Base-by-base conservation (phyloP, 305 asterid genomes). In the Rubia balearica region DNA sequence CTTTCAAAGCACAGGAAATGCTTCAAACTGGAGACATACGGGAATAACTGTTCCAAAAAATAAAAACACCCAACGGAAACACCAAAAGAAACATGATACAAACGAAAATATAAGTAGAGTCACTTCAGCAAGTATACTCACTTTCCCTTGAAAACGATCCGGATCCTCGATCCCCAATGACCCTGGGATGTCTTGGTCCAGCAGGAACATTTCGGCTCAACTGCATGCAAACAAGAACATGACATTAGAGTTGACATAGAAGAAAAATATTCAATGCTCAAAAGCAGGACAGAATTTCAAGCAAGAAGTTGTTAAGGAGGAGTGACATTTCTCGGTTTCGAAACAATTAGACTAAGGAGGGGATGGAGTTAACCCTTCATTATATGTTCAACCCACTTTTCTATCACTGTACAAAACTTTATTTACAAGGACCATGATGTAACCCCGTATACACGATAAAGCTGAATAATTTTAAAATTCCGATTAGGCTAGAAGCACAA, bases 91-190 rank as follows among this genome's bases (percentile, higher is more conserved):
- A 36, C 17, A 48, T 10, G 41, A 56, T n/a, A 57, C 8, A 36
- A 27, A 11, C 5, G n/a, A n/a, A 61, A 59, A 7, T 12, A 73
- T 69, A 72, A 51, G 72, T 63, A 75, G 30, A 62, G 14, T 36
- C 62, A 45, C 74, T 21, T 61, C 48, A 40, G 43, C n/a, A 60
- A 70, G 61, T 11, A 72, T 38, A 84, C 98, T 82, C 86, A 93
- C 97, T 93, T 82, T 93, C 97, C 77, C 98, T 88, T 8, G 98
- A 93, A 84, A 90, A 87, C 55, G 98, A 92, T 74, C 97, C 97
- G 68, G 97, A 90, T 74, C 96, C 97, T 62, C 98, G 87, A 78
- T 93, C 97, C 38, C 98, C 98, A 83, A 90, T 88, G 76, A 93
- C 88, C 68, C 98, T 96, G 27, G 95, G 96, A 87, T 91, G 95